These are phyloP conservation scores for Fusarium keratoplasticum DNA, from an alignment of 2,329 filamentous ascomycete genomes.

Conservation along the genomic window DNA sequence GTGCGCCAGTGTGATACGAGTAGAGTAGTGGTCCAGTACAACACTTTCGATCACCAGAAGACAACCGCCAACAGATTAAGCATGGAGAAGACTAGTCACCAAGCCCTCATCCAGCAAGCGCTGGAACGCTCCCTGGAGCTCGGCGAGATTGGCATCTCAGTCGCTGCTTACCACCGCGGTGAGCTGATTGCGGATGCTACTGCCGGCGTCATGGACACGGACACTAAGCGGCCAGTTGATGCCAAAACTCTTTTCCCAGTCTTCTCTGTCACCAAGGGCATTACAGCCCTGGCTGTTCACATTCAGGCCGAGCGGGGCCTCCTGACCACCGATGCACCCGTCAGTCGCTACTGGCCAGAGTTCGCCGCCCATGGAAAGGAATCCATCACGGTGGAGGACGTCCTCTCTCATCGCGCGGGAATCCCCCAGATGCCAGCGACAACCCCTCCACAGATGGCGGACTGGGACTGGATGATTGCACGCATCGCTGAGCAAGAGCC, in stretches of 20 bases:
- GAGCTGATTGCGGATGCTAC: neutral
- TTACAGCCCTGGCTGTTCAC: conserved; percentile 20
- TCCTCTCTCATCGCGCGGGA: conserved; percentile 3
- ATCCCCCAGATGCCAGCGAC: conserved; percentile 15
- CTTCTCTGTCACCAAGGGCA: conserved; percentile 22
- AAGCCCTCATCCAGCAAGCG: neutral
- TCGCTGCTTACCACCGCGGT: neutral
- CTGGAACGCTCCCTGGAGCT: neutral
- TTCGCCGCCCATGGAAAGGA: conserved; percentile 27
- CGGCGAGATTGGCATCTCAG: neutral
- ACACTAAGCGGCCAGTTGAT: neutral
- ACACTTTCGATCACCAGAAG: neutral
- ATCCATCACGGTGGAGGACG: neutral
- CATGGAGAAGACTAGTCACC: neutral
- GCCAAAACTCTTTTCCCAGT: conserved; percentile 10
- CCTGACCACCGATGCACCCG: neutral
- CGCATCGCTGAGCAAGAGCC: neutral
- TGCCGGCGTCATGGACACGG: neutral
- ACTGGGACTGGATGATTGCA: conserved; percentile 16
- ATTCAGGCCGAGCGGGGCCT: conserved; percentile 15
- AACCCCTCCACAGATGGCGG: conserved; percentile 2
- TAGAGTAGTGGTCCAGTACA: no score
- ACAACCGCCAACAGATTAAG: neutral
- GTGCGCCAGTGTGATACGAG: no score
- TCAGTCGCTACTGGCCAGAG: conserved; percentile 28